Percentiles rank a stretch among this genome's conserved stretches.
Conservation (phyloP, 805 yeast species). For the Saccharomycopsis vini region DNA sequence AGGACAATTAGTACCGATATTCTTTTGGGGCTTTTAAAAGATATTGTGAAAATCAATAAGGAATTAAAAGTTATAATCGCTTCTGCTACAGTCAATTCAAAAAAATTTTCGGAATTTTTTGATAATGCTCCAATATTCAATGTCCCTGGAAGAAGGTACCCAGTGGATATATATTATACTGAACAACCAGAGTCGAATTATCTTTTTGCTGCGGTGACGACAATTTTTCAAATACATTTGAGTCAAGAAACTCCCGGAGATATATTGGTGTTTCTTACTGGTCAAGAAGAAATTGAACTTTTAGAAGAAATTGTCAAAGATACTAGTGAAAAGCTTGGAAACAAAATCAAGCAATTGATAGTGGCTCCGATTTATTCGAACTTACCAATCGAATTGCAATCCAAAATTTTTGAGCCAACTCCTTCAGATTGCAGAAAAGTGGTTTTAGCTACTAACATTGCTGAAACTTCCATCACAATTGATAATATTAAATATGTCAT, state of each 20-base stretch:
- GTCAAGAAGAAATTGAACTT: slow-evolving; percentile 91
- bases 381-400: slow-evolving; percentile 77
- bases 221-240: slow-evolving; percentile 80
- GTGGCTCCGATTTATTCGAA: slow-evolving; percentile 88
- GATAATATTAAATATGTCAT: slow-evolving; percentile 93
- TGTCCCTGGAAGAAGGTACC: slow-evolving; percentile 90
- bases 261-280: slow-evolving; percentile 83
- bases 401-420: slow-evolving; percentile 76
- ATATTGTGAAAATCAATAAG: slow-evolving; percentile 49
- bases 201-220: slow-evolving; percentile 78
- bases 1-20: slow-evolving; percentile 46
- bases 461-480: slow-evolving; percentile 93
- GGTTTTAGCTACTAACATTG: slow-evolving; percentile 91
- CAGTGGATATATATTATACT: slow-evolving; percentile 80
- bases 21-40: slow-evolving; percentile 70
- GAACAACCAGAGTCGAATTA: slow-evolving; percentile 86
- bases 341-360: slow-evolving; percentile 49
- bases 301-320: slow-evolving; percentile 64
- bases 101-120: slow-evolving; percentile 75
- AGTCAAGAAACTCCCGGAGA: slow-evolving; percentile 68
- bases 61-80: slow-evolving; percentile 74
- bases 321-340: slow-evolving; percentile 55
- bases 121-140: slow-evolving; percentile 76
- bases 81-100: slow-evolving; percentile 92
- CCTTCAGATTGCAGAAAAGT: slow-evolving; percentile 75